Conservation (phyloP, 1,284 basidiomycete species). For the Wallemia hederae region DNA sequence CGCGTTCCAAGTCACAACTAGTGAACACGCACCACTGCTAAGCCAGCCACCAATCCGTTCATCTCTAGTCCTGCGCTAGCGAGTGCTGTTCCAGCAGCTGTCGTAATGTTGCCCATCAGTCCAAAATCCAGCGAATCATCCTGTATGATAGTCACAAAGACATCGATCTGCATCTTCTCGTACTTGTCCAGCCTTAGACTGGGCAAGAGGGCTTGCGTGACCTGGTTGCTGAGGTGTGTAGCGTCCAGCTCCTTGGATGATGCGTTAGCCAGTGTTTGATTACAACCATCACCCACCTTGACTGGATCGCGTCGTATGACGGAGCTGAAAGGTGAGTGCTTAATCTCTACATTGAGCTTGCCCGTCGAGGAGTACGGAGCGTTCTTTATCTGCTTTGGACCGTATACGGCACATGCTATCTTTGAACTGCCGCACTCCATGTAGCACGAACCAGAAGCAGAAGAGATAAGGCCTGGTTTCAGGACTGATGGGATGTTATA, state of each 20-base stretch:
- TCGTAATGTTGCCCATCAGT: conserved; percentile 39
- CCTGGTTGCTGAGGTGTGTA: conserved; percentile 42
- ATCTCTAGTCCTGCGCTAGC: conserved; percentile 68
- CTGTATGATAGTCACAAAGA: conserved; percentile 72
- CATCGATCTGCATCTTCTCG: conserved; percentile 77
- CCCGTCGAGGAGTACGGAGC: conserved; percentile 55
- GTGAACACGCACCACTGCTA: conserved; percentile 23
- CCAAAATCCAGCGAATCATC: conserved; percentile 61
- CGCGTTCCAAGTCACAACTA: neutral
- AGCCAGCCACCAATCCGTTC: conserved; percentile 49
- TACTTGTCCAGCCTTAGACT: conserved; percentile 63
- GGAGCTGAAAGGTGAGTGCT: conserved; percentile 81
- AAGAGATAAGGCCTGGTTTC: conserved; percentile 58
- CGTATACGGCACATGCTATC: conserved; percentile 88
- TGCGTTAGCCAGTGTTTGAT: neutral
- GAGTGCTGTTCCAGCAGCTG: conserved; percentile 68
- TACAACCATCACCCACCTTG: conserved; percentile 27
- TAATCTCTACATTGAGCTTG: conserved; percentile 73
- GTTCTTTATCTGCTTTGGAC: conserved; percentile 62
- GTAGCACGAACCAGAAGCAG: conserved; percentile 84
- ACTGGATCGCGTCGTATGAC: conserved; percentile 45
- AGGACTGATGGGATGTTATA: conserved; percentile 31
- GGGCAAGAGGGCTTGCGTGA: conserved; percentile 62
- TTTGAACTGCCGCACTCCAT: conserved; percentile 70
- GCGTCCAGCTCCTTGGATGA: conserved; percentile 62